Evolutionary conservation across 805 yeast genomes (phyloP), one percentile per base, ranked within the genome.

Genomic region (Zygosaccharomyces pseudorouxii): DNA sequence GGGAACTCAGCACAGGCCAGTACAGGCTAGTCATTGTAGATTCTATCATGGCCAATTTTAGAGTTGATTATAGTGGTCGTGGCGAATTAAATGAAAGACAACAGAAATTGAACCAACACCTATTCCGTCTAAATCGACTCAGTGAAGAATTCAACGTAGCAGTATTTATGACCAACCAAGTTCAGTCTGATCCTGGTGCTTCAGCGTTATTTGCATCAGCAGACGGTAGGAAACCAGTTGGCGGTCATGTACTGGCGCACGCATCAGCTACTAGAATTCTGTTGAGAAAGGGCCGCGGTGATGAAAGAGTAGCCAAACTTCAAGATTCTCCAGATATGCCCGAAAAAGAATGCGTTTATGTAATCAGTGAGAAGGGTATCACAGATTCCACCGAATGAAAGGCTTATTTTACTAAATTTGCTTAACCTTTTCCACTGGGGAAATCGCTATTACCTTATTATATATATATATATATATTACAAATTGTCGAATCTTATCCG

Each of bases 281-380:
- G 18, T 73, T 85, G 54, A 77, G 87, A 56, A 85, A 85, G 62
- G 92, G 90, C 23, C 75, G 89, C 56, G 90, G 83, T 5, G 90
- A 85, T 51, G 89, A 85, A 56, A 75, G 90, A 67, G 87, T 85
- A 27, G 89, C 89, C 38, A 86, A 84, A 64, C 74, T 85, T 46
- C 84, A 83, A 64, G 92, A 85, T 58, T 81, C 88, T 48, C 92
- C 92, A 3, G 89, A 87, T 57, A 80, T 86, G 76, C 89, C 89
- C 2, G 93, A 86, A 58, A 77, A 79, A 49, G 92, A 86, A 59
- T 84, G 89, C 56, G 84, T 84, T 12, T 86, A 85, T 60, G 76
- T 83, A 20, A 81, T 85, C 44, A 78, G 80, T 28, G 87, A 78
- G 59, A 85, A 81, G 54, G 86, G 86, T 23, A 81, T 81, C 47